These are phyloP conservation scores for Solanum pinnatisectum DNA, from an alignment of 257 asterid species.

Conservation along the genomic window DNA sequence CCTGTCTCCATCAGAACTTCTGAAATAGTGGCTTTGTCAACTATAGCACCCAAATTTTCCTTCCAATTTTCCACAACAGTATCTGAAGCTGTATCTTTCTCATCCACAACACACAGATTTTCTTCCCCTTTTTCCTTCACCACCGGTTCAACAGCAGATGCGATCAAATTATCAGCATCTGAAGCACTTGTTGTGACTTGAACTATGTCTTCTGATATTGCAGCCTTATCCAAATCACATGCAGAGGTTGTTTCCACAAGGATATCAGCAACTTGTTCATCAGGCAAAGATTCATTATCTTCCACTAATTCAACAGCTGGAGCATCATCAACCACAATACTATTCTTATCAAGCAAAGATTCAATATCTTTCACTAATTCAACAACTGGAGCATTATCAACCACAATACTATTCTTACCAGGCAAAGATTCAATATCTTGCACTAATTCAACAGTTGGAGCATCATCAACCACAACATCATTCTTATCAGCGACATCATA, in stretches of 20 bases:
- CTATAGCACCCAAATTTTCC: background rate
- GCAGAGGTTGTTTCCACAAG: slow-evolving; percentile 9
- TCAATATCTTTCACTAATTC: slow-evolving; percentile 16
- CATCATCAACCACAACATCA: slow-evolving; percentile 7
- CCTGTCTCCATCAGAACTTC: background rate
- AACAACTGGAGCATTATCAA: slow-evolving; percentile 10
- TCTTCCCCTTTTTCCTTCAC: background rate
- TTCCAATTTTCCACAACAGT: background rate
- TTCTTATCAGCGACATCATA: slow-evolving; percentile 6
- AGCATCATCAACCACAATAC: slow-evolving; percentile 7
- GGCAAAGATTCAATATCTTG: slow-evolving; percentile 15
- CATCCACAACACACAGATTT: background rate
- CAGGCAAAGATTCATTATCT: slow-evolving; percentile 14
- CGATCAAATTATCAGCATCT: background rate
- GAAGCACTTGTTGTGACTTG: slow-evolving; percentile 1
- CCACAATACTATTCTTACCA: background rate
- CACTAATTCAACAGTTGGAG: slow-evolving; percentile 16
- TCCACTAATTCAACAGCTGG: slow-evolving; percentile 16
- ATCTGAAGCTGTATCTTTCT: background rate
- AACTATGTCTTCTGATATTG: slow-evolving; percentile 10
- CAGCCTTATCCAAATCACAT: slow-evolving; percentile 7
- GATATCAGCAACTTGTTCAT: slow-evolving; percentile 8
- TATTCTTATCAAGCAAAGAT: slow-evolving; percentile 1
- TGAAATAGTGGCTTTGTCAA: background rate
- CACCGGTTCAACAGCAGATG: background rate